Conservation (phyloP, 208 protist species). For the Trypanosoma cruzi region DNA sequence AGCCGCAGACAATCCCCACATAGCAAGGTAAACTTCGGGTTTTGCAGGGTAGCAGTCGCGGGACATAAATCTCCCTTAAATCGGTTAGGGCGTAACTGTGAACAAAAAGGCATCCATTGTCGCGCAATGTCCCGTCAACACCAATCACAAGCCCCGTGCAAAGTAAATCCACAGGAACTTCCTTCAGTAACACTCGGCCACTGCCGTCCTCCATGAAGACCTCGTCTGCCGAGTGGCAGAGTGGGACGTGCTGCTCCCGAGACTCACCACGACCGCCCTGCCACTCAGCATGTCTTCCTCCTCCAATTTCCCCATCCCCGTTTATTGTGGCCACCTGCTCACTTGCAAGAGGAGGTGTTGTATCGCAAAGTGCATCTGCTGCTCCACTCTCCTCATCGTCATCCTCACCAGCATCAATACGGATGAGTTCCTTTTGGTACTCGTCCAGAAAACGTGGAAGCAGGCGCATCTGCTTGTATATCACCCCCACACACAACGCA, state of each 20-base stretch:
- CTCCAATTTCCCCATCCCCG: conserved; percentile 17
- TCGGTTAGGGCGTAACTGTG: conserved; percentile 61
- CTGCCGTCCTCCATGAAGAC: conserved; percentile 86
- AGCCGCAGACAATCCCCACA: conserved; percentile 81
- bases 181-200: conserved; percentile 66
- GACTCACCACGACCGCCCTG: conserved; percentile 26
- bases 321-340: conserved; percentile 22
- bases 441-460: conserved; percentile 87
- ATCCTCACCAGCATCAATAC: conserved; percentile 83
- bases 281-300: conserved; percentile 17
- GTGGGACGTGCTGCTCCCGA: conserved; percentile 39
- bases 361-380: conserved; percentile 29
- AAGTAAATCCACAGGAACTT: conserved; percentile 51
- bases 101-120: conserved; percentile 68
- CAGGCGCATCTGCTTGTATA: conserved; percentile 92
- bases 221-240: conserved; percentile 66
- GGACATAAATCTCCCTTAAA: conserved; percentile 48
- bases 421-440: conserved; percentile 85
- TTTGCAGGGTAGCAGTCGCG: conserved; percentile 29
- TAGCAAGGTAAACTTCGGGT: conserved; percentile 58
- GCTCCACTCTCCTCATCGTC: conserved; percentile 30
- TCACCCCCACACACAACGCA: conserved; percentile 69
- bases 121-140: conserved; percentile 63
- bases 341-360: conserved; percentile 9
- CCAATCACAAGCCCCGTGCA: conserved; percentile 83